A percentile compares a stretch with the other conserved stretches of the same genome.
Conservation (phyloP, 2,329 filamentous ascomycete genomes). For the Fragosphaeria purpurea region DNA sequence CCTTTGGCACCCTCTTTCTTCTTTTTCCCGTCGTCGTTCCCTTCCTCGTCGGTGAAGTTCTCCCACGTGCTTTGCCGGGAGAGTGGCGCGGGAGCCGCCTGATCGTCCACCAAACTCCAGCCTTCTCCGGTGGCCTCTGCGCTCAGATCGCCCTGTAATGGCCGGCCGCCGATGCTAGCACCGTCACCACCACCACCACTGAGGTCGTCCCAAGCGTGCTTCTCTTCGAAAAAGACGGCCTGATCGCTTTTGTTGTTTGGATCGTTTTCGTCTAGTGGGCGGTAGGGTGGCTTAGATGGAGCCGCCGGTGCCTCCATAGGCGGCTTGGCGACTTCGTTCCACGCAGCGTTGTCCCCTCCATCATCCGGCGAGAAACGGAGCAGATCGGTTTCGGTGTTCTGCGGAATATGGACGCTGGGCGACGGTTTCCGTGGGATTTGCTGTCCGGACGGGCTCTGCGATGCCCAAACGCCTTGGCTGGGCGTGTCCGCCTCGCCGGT, state of each 20-base stretch:
- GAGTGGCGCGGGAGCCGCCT: slow-evolving; percentile 19
- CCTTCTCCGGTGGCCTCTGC: slow-evolving; percentile 26
- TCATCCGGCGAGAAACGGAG: slow-evolving; percentile 24
- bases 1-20: not conserved
- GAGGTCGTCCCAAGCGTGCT: slow-evolving; percentile 42
- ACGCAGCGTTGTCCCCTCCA: slow-evolving; percentile 29
- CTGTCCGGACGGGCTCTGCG: slow-evolving; percentile 19
- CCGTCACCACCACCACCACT: slow-evolving; percentile 10
- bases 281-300: slow-evolving; percentile 12
- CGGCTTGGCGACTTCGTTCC: slow-evolving; percentile 25
- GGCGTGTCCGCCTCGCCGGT: slow-evolving; percentile 21
- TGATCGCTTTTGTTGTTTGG: too few relatives aligned
- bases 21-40: not conserved
- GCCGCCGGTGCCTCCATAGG: slow-evolving; percentile 16
- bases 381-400: slow-evolving; percentile 20
- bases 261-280: too few relatives aligned
- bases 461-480: slow-evolving; percentile 27
- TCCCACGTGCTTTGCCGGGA: slow-evolving; percentile 30
- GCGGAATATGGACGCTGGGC: slow-evolving; percentile 8
- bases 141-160: slow-evolving; percentile 7
- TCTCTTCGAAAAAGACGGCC: slow-evolving; percentile 28
- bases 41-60: slow-evolving; percentile 23
- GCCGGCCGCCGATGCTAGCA: slow-evolving; percentile 1
- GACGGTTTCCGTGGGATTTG: slow-evolving; percentile 11
- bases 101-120: slow-evolving; percentile 43